Base-by-base conservation (phyloP, 2,329 filamentous ascomycete genomes). In the Pseudopyricularia cyperi region DNA sequence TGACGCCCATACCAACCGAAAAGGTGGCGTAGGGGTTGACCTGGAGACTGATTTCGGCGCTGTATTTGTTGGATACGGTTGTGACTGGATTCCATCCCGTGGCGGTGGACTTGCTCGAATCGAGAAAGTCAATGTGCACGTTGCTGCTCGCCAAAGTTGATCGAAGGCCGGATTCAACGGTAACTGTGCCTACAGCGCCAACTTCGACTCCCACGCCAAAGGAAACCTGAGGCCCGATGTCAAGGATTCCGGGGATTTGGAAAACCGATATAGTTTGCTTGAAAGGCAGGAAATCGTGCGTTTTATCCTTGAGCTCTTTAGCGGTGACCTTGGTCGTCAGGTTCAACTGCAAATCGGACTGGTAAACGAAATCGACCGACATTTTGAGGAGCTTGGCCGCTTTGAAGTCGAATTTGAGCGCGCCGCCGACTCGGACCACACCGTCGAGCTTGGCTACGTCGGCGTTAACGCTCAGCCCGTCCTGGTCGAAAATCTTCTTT, bases 61-160 rank as follows among this genome's bases (percentile, higher is more conserved):
- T 26, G 11, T 24, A 15, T 7, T 33, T 26, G 47, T 48, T 48
- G 19, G 28, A 19, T 15, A 35, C 24, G 6, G 47, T 15, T 3
- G 32, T n/a, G 2, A 48, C 47, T 30, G 47, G 47, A n/a, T 26
- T 35, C 47, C 47, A 48, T n/a, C 24, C 24, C 30, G 17, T 48
- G 32, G 47, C 30, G 30, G 11, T 24, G 11, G 11, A 24, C 17
- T 33, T 34, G 24, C 30, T 48, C 30, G 12, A 8, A 30, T 48
- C 47, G 47, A 48, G 17, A 11, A 48, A 35, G 32, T 48, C 32
- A n/a, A 48, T 19, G 47, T 48, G 47, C 14, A 48, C 47, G n/a
- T 22, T 26, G 32, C 30, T 24, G 32, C 32, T 30, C 28, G n/a
- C 17, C 35, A 17, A 48, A 48, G 12, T 17, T 26, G 47, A 17